Evolutionary conservation across 192 early-diverging fungal genomes (phyloP).

Genomic region (Mortierella hygrophila): DNA sequence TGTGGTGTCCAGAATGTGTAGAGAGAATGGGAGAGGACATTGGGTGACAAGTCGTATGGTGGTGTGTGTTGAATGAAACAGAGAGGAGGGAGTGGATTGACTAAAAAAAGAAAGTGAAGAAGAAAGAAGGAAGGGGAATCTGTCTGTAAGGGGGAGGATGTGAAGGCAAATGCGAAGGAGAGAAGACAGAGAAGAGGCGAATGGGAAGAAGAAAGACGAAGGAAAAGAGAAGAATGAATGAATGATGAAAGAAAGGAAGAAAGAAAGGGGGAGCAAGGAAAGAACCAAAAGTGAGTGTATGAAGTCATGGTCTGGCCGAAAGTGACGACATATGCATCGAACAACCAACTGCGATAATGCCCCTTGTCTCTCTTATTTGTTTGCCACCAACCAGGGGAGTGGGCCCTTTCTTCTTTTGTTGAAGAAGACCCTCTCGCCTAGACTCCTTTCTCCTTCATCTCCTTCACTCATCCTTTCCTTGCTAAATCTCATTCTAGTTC

Average conservation of each 20-base stretch:
- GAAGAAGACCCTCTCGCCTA: too few relatives aligned
- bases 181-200: neutral
- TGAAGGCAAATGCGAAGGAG: neutral
- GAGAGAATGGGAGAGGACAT: conserved; percentile 31
- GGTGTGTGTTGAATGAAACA: neutral
- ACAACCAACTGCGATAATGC: too few relatives aligned
- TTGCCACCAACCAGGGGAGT: too few relatives aligned
- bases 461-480: too few relatives aligned
- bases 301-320: neutral
- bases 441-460: too few relatives aligned
- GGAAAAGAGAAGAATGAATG: neutral
- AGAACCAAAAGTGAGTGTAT: neutral
- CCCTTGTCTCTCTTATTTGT: too few relatives aligned
- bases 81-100: neutral
- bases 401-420: too few relatives aligned
- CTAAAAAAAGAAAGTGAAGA: neutral
- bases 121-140: neutral
- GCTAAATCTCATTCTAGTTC: too few relatives aligned
- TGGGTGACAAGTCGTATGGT: neutral
- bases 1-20: conserved; percentile 44
- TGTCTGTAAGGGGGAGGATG: too few relatives aligned
- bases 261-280: neutral
- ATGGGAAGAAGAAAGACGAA: neutral
- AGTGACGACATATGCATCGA: neutral
- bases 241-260: neutral